A percentile compares a stretch with the other conserved stretches of the same genome.
Conservation (phyloP, 208 protist species). For the Crithidia mellificae region DNA sequence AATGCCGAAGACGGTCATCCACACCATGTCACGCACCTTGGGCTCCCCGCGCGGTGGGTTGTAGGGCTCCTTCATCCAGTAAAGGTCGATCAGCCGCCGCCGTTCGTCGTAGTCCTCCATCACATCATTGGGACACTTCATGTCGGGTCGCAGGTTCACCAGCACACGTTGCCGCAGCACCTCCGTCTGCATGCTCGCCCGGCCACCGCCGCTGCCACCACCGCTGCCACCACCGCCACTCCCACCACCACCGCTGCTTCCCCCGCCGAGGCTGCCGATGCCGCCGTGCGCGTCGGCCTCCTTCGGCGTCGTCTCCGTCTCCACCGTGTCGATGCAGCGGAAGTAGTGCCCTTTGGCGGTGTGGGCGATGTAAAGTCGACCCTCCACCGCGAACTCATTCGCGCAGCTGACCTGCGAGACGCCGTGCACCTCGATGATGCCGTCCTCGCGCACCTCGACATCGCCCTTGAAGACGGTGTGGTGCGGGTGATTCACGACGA, state of each 20-base stretch:
- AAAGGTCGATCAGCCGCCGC: constrained; percentile 33
- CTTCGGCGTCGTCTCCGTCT: constrained; percentile 12
- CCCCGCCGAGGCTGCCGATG: not conserved
- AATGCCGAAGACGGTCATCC: constrained; percentile 30
- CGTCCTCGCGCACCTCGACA: constrained; percentile 36
- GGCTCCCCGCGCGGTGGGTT: constrained; percentile 26
- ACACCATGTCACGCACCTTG: constrained; percentile 36
- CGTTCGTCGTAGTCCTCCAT: constrained; percentile 41
- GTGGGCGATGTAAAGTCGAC: constrained; percentile 18
- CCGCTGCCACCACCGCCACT: not conserved
- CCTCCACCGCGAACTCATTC: constrained; percentile 21
- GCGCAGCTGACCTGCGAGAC: constrained; percentile 20
- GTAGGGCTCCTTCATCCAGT: constrained; percentile 42
- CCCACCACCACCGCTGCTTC: not conserved
- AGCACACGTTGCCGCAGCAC: constrained; percentile 32
- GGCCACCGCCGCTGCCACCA: not conserved
- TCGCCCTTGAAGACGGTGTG: constrained; percentile 24
- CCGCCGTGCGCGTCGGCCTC: constrained; percentile 8
- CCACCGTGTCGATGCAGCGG: constrained; percentile 20
- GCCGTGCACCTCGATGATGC: constrained; percentile 31
- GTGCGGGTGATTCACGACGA: constrained; percentile 26
- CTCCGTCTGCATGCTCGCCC: constrained; percentile 18
- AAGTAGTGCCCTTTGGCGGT: not conserved
- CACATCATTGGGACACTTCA: constrained; percentile 46
- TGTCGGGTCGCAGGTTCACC: constrained; percentile 41